Evolutionary conservation across 371 early-diverging fungal species (phyloP), one percentile per base, ranked within the genome.

Genomic region (Quaeritorhiza haematococci): DNA sequence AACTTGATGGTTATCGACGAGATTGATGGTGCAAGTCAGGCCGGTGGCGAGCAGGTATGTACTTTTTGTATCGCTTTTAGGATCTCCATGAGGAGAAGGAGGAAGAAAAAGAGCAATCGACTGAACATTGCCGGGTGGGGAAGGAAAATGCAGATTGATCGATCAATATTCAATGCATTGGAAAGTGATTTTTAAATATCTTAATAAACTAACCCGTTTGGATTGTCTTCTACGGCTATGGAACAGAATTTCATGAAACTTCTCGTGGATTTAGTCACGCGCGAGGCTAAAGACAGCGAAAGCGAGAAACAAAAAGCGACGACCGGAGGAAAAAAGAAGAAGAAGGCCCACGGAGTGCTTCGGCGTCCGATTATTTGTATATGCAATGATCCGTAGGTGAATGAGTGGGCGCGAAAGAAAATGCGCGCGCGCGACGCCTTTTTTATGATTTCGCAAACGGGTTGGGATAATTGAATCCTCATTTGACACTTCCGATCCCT

Each of bases 361-460:
- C 68, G 84, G 48, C 78, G 96, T 10, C 98, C 98, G 27, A 94
- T 98, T 53, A 96, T 98, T 29, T 98, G 97, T 74, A 94, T 98
- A 50, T 98, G 98, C 79, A 98, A 98, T 69, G 96, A 96, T 66
- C 82, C 77, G 82, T 92, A 83, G 56, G 82, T 64, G 10, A 27
- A 7, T 17, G 23, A 10, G 35, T 15, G 24, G 41, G 7, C 3
- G 21, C 46, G 4, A 19, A 17, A 8, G n/a, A 30, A 35, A 3
- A 30, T 38, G 10, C 38, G 38, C 38, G 38, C n/a, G 38, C n/a
- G 10, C 38, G 13, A 38, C 38, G 38, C n/a, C n/a, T n/a, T n/a
- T n/a, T n/a, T n/a, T n/a, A n/a, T n/a, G n/a, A n/a, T n/a, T n/a
- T n/a, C n/a, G n/a, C n/a, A n/a, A n/a, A n/a, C n/a, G n/a, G n/a